Conservation (phyloP, 345 rosid genomes). For the Rhodamnia rubescens region DNA sequence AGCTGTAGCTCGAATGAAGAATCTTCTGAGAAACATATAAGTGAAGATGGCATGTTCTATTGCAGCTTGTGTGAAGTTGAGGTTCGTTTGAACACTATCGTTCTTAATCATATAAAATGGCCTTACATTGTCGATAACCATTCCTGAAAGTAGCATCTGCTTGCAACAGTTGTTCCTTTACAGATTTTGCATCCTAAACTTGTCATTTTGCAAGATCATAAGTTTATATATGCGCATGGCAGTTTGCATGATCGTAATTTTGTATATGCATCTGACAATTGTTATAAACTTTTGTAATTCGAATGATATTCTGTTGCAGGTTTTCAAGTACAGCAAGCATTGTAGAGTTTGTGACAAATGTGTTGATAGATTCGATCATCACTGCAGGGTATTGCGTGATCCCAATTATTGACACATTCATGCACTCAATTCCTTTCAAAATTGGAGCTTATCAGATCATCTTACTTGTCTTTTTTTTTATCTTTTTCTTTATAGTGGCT, state of each 20-base stretch:
- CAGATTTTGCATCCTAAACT: neutral
- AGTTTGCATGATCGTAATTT: neutral
- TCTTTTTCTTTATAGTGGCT: constrained; percentile 65
- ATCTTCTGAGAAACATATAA: constrained; percentile 57
- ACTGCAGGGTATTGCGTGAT: constrained; percentile 67
- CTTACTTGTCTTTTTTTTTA: neutral
- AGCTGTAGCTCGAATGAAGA: constrained; percentile 40
- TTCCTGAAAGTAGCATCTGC: neutral
- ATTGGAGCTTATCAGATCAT: neutral
- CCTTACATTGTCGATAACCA: neutral
- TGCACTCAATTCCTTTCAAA: neutral
- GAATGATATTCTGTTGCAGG: constrained; percentile 29
- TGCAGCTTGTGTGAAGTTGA: constrained; percentile 97
- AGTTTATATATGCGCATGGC: neutral
- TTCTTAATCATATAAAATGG: neutral
- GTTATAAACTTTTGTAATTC: neutral
- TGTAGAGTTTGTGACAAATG: constrained; percentile 98
- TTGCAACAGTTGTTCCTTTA: neutral
- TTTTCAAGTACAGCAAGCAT: constrained; percentile 94
- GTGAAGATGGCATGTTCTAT: constrained; percentile 97
- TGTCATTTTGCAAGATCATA: neutral
- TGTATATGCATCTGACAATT: neutral
- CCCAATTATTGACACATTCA: neutral
- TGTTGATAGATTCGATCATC: constrained; percentile 88
- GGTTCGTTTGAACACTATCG: constrained; percentile 26